Base-by-base conservation (phyloP, 2,329 filamentous ascomycete genomes). In the Nemania diffusa region DNA sequence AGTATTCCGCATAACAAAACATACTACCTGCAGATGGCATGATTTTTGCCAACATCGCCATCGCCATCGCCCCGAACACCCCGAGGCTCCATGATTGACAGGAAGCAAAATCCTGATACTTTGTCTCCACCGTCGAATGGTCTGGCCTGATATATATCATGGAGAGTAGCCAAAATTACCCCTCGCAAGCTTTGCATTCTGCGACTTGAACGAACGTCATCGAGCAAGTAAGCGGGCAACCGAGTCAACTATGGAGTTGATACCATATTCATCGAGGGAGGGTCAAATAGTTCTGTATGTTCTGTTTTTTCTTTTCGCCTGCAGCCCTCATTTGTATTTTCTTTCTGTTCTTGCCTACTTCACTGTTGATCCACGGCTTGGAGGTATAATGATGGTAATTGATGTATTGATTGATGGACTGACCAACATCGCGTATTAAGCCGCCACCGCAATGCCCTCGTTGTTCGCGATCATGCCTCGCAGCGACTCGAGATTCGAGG, bases 361-460 rank as follows among this genome's bases (percentile, higher is more conserved):
- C 13, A 32, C 37, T 15, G n/a, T 34, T n/a, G 5, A 22, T 34
- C 20, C 20, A 34, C 22, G 5, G 13, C 6, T 9, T 20, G n/a
- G 22, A 48, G 44, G 1, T 11, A 37, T 26, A n/a, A 9, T 20
- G 8, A 55, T 55, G 17, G 7, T 24, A 52, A 48, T 48, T 44
- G 29, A 58, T 24, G 34, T 8, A 51, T 22, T 29, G 48, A 51
- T 29, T 4, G 4, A 20, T 60, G 55, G 58, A 42, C 58, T 66
- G 48, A 67, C 60, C 40, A 40, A 67, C 55, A 37, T 26, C 56
- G 20, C 32, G 22, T 46, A 56, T 17, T 56, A n/a, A 98, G 96
- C 59, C 96, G 95, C 69, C 94, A 97, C 79, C 92, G 93, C 76
- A 93, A 97, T 81, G 91, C 94, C 24, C 90, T 99, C 64, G 96